Evolutionary conservation across 164 flowering plant species (phyloP).

Genomic region (Protea cynaroides): DNA sequence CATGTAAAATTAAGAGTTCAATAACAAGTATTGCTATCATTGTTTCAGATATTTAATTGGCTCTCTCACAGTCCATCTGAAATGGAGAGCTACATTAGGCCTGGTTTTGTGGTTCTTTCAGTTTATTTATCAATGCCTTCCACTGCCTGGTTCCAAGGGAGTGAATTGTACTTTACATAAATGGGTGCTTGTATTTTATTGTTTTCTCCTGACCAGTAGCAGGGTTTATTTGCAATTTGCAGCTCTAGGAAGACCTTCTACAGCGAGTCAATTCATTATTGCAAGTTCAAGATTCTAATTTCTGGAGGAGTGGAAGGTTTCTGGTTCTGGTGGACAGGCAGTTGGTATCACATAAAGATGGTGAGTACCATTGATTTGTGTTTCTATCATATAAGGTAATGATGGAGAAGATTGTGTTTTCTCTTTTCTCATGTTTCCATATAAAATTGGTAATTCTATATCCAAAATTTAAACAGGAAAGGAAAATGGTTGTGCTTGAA

Average conservation of each 20-base stretch:
- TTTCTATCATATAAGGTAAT: not conserved
- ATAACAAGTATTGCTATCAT: not conserved
- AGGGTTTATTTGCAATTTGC: conserved; percentile 12
- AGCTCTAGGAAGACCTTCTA: conserved; percentile 61
- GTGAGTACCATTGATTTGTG: conserved; percentile 27
- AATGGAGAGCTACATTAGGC: conserved; percentile 93
- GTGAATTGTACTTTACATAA: conserved; percentile 16
- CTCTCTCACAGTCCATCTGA: conserved; percentile 86
- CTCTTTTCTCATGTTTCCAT: not conserved
- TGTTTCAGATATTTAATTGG: conserved; percentile 71
- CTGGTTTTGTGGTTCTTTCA: conserved; percentile 68
- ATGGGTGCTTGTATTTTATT: not conserved
- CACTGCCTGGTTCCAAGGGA: conserved; percentile 76
- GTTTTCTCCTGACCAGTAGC: not conserved
- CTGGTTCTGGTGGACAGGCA: conserved; percentile 51
- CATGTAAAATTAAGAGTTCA: not conserved
- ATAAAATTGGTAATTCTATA: not conserved
- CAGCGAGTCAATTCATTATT: conserved; percentile 41
- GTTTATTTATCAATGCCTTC: conserved; percentile 65
- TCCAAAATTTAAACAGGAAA: not conserved
- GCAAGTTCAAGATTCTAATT: conserved; percentile 42
- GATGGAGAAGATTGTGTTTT: not conserved
- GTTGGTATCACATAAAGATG: conserved; percentile 70
- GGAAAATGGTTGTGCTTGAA: too few species aligned
- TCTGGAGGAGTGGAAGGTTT: conserved; percentile 85